These are phyloP conservation scores for Uromyces viciae-fabae DNA, from an alignment of 1,284 basidiomycete genomes.

Conservation along the genomic window DNA sequence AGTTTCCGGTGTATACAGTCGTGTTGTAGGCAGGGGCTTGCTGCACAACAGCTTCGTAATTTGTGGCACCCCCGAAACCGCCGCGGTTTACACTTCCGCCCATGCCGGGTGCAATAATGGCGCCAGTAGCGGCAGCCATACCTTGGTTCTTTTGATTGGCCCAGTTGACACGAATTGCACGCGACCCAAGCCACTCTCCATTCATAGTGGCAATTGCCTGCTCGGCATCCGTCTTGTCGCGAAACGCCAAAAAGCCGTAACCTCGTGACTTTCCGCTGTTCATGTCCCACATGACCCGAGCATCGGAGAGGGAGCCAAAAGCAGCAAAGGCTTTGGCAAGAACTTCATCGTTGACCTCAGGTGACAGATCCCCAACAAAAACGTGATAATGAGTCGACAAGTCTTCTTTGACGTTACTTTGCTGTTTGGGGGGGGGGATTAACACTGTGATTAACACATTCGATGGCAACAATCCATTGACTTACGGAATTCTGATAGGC, in stretches of 20 bases:
- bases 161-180: conserved; percentile 99
- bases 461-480: background rate
- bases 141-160: conserved; percentile 93
- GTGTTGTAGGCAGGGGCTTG: conserved; percentile 88
- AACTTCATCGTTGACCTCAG: conserved; percentile 97
- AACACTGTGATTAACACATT: background rate
- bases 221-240: conserved; percentile 94
- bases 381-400: conserved; percentile 93
- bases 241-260: conserved; percentile 87
- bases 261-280: conserved; percentile 95
- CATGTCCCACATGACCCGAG: conserved; percentile 99
- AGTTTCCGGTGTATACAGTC: conserved; percentile 96
- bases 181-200: conserved; percentile 95
- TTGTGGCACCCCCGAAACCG: conserved; percentile 66
- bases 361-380: conserved; percentile 95
- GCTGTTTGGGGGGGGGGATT: conserved; percentile 57
- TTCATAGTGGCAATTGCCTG: conserved; percentile 98
- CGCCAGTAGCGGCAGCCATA: conserved; percentile 53
- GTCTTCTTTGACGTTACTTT: conserved; percentile 79
- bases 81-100: conserved; percentile 31
- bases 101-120: conserved; percentile 59
- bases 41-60: conserved; percentile 79
- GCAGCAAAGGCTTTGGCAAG: conserved; percentile 90
- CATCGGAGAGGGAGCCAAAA: conserved; percentile 90
- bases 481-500: conserved; percentile 75